Conservation (phyloP, 208 protist genomes). For the Leishmania lainsoni region DNA sequence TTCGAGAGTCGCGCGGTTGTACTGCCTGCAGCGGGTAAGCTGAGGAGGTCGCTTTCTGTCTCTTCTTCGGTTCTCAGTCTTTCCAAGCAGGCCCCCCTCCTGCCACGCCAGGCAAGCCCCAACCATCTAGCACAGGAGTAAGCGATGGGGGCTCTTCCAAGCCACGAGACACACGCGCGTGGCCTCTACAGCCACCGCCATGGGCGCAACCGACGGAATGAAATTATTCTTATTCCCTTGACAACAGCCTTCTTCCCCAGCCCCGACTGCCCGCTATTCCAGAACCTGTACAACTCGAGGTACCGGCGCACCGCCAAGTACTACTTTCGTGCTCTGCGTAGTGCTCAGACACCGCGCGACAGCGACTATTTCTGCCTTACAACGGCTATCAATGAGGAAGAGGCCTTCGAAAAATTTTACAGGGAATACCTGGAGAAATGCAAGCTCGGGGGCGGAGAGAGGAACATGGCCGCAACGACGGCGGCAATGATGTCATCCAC, state of each 20-base stretch:
- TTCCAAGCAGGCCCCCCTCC: background rate
- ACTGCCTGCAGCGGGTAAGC: background rate
- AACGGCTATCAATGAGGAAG: conserved; percentile 37
- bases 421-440: conserved; percentile 26
- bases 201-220: conserved; percentile 66
- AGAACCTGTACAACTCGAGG: conserved; percentile 51
- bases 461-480: background rate
- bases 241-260: conserved; percentile 68
- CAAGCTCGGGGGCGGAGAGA: background rate
- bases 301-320: conserved; percentile 81
- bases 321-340: conserved; percentile 68
- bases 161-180: conserved; percentile 74
- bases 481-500: background rate
- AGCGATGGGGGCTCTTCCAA: conserved; percentile 72
- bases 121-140: background rate
- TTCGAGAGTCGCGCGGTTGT: background rate
- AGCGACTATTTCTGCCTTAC: conserved; percentile 76
- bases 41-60: background rate
- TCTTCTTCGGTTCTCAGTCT: background rate
- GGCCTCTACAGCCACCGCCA: conserved; percentile 81
- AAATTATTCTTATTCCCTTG: conserved; percentile 76
- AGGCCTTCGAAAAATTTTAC: conserved; percentile 37
- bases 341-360: conserved; percentile 34
- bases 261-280: conserved; percentile 64
- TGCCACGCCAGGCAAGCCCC: background rate